phyloP scores from a whole-genome alignment of 495 filamentous ascomycete species.

The Immersiella caudata region DNA sequence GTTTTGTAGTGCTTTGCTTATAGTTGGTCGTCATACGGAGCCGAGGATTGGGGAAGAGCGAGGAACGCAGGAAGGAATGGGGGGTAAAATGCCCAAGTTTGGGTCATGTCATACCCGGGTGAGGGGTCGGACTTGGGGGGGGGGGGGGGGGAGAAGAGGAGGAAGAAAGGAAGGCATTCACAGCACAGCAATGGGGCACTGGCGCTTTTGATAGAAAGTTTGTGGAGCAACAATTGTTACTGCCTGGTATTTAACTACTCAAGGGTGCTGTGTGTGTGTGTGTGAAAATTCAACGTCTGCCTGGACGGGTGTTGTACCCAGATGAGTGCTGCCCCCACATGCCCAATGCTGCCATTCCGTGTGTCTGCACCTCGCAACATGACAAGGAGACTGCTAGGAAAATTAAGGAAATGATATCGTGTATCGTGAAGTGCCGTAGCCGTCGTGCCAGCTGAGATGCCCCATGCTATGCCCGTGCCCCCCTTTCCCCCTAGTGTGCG shows the following conservation, averaged over 20 bases:
- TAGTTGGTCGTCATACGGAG: neutral
- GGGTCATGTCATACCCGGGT: neutral
- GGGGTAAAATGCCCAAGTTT: neutral
- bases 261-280: neutral
- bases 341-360: neutral
- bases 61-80: neutral
- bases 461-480: neutral
- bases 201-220: neutral
- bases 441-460: constrained; percentile 1
- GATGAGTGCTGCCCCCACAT: neutral
- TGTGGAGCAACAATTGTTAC: neutral
- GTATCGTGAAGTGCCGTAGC: neutral
- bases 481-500: neutral
- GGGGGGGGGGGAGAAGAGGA: neutral
- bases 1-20: neutral
- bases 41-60: neutral
- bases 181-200: constrained; percentile 1
- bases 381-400: neutral
- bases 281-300: neutral
- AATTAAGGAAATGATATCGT: neutral
- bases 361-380: neutral
- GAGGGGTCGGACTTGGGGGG: neutral
- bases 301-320: neutral
- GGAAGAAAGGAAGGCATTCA: neutral
- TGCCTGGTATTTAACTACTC: neutral